Evolutionary conservation across 768 basidiomycete genomes (phyloP), one percentile per base, ranked within the genome.

Genomic region (Lactifluus echinatus): DNA sequence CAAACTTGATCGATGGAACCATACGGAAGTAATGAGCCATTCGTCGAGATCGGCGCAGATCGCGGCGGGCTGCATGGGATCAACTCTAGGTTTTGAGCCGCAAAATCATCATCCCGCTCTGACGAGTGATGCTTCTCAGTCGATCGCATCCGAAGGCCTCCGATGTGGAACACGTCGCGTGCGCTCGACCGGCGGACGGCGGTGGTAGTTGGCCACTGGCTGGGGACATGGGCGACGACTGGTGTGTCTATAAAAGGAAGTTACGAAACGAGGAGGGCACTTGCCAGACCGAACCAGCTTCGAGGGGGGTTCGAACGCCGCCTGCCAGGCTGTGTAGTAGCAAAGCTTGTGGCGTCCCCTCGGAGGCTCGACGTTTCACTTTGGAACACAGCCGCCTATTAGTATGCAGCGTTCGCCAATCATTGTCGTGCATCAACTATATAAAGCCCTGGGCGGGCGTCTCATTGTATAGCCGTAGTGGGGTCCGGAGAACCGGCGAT

Each of bases 301-400:
- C 34, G 8, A 46, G 15, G 10, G 11, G 33, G 23, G 55, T 56
- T 56, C 55, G 55, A 56, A 49, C 55, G 23, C 24, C 40, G n/a
- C 48, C 34, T 42, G n/a, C 31, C 24, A 4, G 8, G 17, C 21
- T 24, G 28, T 37, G 17, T 31, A 46, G 45, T 29, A 31, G 31
- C 10, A 10, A 24, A 33, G 46, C 21, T 23, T 49, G 11, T 49
- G 48, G 40, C 55, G 45, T 21, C 5, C 7, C 4, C 8, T 10
- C 21, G n/a, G 17, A n/a, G 17, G 11, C 2, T 3, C 5, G 5
- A 31, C 10, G 39, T 11, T 42, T 19, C 40, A 42, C 40, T 42
- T 40, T 15, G 39, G 7, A 21, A 40, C 39, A 40, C 39, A 42
- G 40, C 21, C 21, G 40, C 21, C 21, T 42, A 42, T 23, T 42